These are phyloP conservation scores for Ceratobasidium papillatum DNA, from an alignment of 1,284 basidiomycete genomes.

Conservation along the genomic window DNA sequence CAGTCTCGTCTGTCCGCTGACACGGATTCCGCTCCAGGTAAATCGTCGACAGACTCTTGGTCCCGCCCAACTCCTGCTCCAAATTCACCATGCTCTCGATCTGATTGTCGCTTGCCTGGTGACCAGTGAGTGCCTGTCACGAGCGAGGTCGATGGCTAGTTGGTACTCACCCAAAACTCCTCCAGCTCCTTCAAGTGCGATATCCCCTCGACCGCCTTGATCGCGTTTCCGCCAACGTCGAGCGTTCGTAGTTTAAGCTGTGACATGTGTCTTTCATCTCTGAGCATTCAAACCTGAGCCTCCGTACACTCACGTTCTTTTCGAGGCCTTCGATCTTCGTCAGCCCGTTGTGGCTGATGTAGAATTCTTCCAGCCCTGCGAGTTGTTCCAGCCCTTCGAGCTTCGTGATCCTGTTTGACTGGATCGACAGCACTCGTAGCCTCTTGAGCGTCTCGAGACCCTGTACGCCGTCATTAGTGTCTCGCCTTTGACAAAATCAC, in stretches of 20 bases:
- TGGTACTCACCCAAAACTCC: conserved; percentile 88
- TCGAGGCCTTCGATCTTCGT: conserved; percentile 86
- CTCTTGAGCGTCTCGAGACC: conserved; percentile 70
- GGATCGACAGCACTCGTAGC: conserved; percentile 85
- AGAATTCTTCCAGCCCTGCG: conserved; percentile 85
- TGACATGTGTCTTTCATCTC: conserved; percentile 23
- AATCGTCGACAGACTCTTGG: conserved; percentile 80
- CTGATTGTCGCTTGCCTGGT: conserved; percentile 87
- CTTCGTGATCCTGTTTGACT: conserved; percentile 93
- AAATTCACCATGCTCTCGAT: conserved; percentile 75
- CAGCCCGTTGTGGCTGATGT: conserved; percentile 94
- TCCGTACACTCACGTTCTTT: conserved; percentile 67
- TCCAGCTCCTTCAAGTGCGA: conserved; percentile 79
- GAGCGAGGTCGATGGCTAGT: background rate
- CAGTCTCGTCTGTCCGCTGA: conserved; percentile 77
- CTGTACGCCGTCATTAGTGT: conserved; percentile 52
- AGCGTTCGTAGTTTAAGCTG: conserved; percentile 84
- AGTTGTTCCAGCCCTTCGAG: conserved; percentile 82
- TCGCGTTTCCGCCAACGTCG: conserved; percentile 88
- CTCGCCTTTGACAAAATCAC: background rate
- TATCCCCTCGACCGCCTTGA: conserved; percentile 80
- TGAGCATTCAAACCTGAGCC: background rate
- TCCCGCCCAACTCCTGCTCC: conserved; percentile 75
- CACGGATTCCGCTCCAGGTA: conserved; percentile 97
- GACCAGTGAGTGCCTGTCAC: background rate